Base-by-base conservation (phyloP, 2,329 filamentous ascomycete genomes). In the Scedosporium dehoogii region DNA sequence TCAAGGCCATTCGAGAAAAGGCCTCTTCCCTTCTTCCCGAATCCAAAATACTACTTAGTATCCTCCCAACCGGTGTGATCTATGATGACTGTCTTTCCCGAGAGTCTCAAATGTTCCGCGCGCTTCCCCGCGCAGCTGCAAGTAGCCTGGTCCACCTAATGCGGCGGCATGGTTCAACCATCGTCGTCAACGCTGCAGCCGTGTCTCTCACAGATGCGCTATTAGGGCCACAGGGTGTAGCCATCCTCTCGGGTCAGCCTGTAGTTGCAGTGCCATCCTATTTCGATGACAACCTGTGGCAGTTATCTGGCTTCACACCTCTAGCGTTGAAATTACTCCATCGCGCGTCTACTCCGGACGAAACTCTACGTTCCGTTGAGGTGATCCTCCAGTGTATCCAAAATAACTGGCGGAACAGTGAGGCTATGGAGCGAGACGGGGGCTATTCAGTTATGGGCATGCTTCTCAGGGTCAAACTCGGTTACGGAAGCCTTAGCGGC, bases 351-450 rank as follows among this genome's bases (percentile, higher is more conserved):
- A 87, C 85, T 0, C 79, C 84, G 6, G 85, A 92, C 58, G 86
- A 87, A 55, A 85, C 92, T 29, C 76, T 92, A 9, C 83, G 90
- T 61, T 87, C 92, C 1, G 86, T 96, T 2, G 86, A 96, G 69
- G 89, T 96, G 69, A 79, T 96, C 27, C 92, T 97, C 65, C 85
- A 90, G 66, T 91, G 90, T 64, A 89, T 97, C 59, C 88, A 90
- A 67, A 88, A 90, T 66, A 97, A 90, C 71, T 99, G 96, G 94
- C 85, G 94, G 66, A 97, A 97, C 67, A 97, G 94, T 67, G 96
- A 99, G 72, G 92, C 94, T 27, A 97, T 99, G 89, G 94, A 99
- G 73, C 87, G 90, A 69, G 92, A 96, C 64, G 94, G 96, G 67
- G 96, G 93, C 0, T 99, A 97, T 71, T 89, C 90, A 27, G 90